Conservation (phyloP, 2,329 filamentous ascomycete species). For the Diaporthe sp. region DNA sequence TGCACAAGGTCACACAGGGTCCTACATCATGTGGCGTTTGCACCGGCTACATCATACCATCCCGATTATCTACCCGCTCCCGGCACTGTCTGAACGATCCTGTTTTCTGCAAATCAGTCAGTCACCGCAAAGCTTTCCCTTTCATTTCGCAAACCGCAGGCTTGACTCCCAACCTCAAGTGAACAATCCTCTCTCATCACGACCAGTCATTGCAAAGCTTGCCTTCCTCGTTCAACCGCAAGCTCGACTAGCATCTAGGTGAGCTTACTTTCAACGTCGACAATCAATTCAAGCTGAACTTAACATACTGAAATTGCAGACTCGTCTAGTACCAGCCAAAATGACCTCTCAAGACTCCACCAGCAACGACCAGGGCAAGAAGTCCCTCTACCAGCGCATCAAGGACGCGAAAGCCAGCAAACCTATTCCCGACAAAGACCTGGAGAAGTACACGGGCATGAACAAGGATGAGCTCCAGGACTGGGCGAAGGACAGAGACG, state of each 20-base stretch:
- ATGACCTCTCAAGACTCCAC: not conserved
- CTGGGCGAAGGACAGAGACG: slow-evolving; percentile 28
- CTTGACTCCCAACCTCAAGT: not conserved
- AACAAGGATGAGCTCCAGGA: slow-evolving; percentile 22
- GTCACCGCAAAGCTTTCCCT: too few species aligned
- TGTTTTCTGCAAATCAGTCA: too few species aligned
- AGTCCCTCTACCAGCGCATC: slow-evolving; percentile 40
- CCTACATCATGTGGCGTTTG: not conserved
- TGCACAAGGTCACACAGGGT: not conserved
- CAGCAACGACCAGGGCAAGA: slow-evolving; percentile 5
- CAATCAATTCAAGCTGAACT: not conserved
- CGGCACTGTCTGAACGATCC: too few species aligned
- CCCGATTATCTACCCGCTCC: too few species aligned
- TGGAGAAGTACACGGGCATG: slow-evolving; percentile 35
- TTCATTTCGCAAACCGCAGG: not conserved
- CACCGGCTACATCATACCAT: not conserved
- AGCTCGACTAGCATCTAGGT: not conserved
- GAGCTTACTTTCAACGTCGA: not conserved
- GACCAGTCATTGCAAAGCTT: not conserved
- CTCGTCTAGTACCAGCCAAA: not conserved
- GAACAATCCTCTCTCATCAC: too few species aligned
- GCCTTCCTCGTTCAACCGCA: not conserved
- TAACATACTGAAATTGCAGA: not conserved
- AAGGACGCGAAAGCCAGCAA: slow-evolving; percentile 38
- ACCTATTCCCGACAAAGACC: slow-evolving; percentile 38